Base-by-base conservation (phyloP, 176 grass and related monocot genomes). In the Oropetium thomaeum region DNA sequence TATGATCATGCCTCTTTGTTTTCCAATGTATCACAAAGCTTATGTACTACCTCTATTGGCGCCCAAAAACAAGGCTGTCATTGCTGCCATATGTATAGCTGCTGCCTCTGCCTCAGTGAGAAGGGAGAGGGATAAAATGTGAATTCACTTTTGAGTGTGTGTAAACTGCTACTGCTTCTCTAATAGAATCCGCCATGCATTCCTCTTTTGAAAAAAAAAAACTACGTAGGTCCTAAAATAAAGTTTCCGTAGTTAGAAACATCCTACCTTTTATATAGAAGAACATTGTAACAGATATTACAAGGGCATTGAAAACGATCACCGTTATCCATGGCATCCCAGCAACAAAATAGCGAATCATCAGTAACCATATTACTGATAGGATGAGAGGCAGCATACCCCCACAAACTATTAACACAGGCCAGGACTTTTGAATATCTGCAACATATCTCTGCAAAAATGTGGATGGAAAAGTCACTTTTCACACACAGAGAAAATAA, bases 261-360 rank as follows among this genome's bases (percentile, higher is more conserved):
- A 80, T 67, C 39, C 61, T 66, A 97, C 95, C 95, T 89, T 97
- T 97, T 62, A 90, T 79, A 74, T 97, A 97, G 82, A 85, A 91
- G 58, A 97, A 93, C 90, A 93, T 92, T 31, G 90, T 93, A 81
- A 93, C 88, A 29, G 90, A 93, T 81, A 92, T 61, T 73, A 97
- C 82, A 62, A 97, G 95, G 35, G 38, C 79, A 78, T 97, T 93
- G 83, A 97, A 97, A 57, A 92, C 78, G 28, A 92, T 62, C 68
- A 97, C 81, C 20, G 95, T 97, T 89, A 97, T 85, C 95, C 95
- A 97, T 70, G 90, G 85, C 95, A 97, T 93, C 28, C 75, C 95
- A 48, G 90, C 90, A 87, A 97, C 95, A 91, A 93, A 91, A 87
- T 85, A 92, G 14, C 95, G 88, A 85, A 97, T 97, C 95, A 97